A percentile compares a stretch with the other conserved stretches of the same genome.
These are phyloP conservation scores for Dittrichia graveolens DNA, from an alignment of 129 eudicot species.

Conservation along the genomic window DNA sequence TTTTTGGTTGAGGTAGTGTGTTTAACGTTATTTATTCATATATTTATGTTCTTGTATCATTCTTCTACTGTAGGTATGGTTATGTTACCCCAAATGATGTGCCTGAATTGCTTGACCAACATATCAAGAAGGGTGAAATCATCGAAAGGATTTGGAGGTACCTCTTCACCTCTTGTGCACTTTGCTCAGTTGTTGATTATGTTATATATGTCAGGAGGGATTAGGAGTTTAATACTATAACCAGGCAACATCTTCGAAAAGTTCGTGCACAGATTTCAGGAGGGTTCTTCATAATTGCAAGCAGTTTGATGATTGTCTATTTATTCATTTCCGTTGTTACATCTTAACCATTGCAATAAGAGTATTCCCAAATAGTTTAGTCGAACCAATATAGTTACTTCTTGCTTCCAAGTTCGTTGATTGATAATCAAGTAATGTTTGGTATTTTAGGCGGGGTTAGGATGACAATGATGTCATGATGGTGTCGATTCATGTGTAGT, in stretches of 20 bases:
- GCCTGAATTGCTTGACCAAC: constrained; percentile 77
- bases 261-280: no score
- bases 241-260: neutral
- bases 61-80: constrained; percentile 73
- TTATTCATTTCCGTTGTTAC: neutral
- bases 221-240: neutral
- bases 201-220: neutral
- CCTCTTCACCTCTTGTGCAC: constrained; percentile 8
- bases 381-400: no score
- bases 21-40: neutral
- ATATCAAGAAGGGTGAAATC: constrained; percentile 84
- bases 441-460: neutral
- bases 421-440: neutral
- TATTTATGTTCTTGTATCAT: constrained; percentile 15
- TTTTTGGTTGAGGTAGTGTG: neutral
- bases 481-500: neutral
- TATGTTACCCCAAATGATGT: constrained; percentile 92
- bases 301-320: no score
- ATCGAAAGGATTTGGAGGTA: constrained; percentile 95
- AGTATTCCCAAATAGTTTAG: neutral
- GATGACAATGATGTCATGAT: neutral
- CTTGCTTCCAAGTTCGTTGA: no score
- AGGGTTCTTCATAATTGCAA: neutral
- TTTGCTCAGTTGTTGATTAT: neutral
- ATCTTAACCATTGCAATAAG: neutral